Conservation (phyloP, 2,329 filamentous ascomycete species). For the Xylaria sp. region DNA sequence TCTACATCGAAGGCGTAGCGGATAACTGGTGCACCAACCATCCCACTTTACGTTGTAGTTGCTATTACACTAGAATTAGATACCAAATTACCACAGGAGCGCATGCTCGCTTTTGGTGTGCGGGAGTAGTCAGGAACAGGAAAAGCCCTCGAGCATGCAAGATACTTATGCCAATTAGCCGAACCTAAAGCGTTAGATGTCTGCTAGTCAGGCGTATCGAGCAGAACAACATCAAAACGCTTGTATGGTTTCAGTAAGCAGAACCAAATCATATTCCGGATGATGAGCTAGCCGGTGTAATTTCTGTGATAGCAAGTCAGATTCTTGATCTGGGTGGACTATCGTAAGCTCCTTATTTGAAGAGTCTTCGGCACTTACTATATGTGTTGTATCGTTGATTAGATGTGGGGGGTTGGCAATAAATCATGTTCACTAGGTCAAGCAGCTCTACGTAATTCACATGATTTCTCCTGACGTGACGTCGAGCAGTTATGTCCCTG, state of each 20-base stretch:
- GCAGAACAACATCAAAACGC: background rate
- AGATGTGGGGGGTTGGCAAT: background rate
- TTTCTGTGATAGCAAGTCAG: background rate
- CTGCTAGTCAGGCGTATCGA: background rate
- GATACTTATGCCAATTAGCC: background rate
- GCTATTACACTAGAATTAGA: background rate
- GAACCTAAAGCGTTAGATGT: background rate
- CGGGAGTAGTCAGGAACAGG: background rate
- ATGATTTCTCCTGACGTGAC: background rate
- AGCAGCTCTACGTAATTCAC: background rate
- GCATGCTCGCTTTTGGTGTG: background rate
- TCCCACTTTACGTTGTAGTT: background rate
- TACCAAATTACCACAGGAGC: background rate
- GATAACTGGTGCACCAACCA: background rate
- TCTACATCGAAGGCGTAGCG: background rate
- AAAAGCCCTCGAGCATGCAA: background rate
- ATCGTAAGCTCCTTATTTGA: background rate
- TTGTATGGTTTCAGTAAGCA: background rate
- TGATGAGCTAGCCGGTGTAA: background rate
- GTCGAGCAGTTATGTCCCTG: no score
- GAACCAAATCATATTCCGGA: background rate
- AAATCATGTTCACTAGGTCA: background rate
- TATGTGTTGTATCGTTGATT: background rate
- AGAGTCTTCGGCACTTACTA: background rate
- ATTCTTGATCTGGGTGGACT: background rate